These are phyloP conservation scores for Fusarium poae DNA, from an alignment of 2,329 filamentous ascomycete genomes.

Conservation along the genomic window DNA sequence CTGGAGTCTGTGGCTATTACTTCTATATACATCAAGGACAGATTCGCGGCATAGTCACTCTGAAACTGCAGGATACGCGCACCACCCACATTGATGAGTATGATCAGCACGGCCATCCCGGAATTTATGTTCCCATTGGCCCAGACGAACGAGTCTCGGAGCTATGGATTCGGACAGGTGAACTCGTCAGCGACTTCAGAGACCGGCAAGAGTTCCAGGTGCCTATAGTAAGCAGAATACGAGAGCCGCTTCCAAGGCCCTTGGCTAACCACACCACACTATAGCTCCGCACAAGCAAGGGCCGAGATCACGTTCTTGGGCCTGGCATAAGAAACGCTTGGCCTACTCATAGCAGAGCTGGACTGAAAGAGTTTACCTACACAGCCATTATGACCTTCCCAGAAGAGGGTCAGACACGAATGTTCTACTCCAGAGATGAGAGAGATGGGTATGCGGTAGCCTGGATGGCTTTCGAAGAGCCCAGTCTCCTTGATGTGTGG, in stretches of 20 bases:
- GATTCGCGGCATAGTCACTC: background rate
- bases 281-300: background rate
- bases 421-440: slow-evolving; percentile 1
- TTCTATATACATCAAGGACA: rapidly evolving
- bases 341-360: rapidly evolving
- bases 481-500: rapidly evolving
- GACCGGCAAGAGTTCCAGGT: background rate
- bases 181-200: rapidly evolving
- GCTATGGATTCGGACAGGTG: background rate
- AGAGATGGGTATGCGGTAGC: too few species aligned
- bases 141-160: background rate
- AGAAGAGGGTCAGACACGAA: background rate
- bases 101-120: rapidly evolving
- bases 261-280: background rate
- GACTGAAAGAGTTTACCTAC: background rate
- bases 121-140: background rate
- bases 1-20: background rate
- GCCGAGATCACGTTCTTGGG: background rate
- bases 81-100: background rate
- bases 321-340: rapidly evolving
- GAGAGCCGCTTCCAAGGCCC: background rate
- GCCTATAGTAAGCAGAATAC: background rate
- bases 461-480: background rate
- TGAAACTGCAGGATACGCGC: background rate
- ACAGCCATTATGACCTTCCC: background rate